A percentile compares a stretch with the other conserved stretches of the same genome.
These are phyloP conservation scores for Simplicillium aogashimaense DNA, from an alignment of 2,329 filamentous ascomycete species.

Conservation along the genomic window DNA sequence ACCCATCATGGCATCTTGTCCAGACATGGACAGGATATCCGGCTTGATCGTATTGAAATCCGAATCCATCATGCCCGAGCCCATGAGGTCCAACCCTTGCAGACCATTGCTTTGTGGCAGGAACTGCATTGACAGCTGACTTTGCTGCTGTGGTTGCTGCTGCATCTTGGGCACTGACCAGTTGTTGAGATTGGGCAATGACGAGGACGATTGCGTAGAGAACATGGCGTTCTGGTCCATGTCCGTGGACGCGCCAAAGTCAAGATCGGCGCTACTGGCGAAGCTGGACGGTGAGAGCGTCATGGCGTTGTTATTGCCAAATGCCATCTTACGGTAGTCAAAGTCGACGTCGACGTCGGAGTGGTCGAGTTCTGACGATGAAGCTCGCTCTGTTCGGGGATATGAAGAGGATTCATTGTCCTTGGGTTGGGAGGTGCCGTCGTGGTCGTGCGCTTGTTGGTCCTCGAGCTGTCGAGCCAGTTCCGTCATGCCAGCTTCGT, in stretches of 20 bases:
- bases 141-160: not conserved
- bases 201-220: slow-evolving; percentile 24
- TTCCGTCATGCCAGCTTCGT: slow-evolving; percentile 46
- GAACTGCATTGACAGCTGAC: slow-evolving; percentile 24
- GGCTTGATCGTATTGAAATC: slow-evolving; percentile 47
- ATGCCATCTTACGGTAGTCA: slow-evolving; percentile 40
- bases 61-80: slow-evolving; percentile 39
- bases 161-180: slow-evolving; percentile 20
- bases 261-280: slow-evolving; percentile 24
- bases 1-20: slow-evolving; percentile 46
- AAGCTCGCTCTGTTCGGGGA: slow-evolving; percentile 35
- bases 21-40: slow-evolving; percentile 40
- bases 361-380: slow-evolving; percentile 44
- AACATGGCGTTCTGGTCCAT: slow-evolving; percentile 24
- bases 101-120: slow-evolving; percentile 30
- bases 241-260: slow-evolving; percentile 23
- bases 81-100: slow-evolving; percentile 35
- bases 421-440: slow-evolving; percentile 10
- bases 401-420: slow-evolving; percentile 23
- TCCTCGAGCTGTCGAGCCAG: slow-evolving; percentile 44
- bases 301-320: slow-evolving; percentile 30
- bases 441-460: slow-evolving; percentile 31
- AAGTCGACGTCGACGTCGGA: slow-evolving; percentile 46
- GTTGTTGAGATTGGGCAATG: slow-evolving; percentile 17
- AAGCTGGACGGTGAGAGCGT: slow-evolving; percentile 47